phyloP scores from a whole-genome alignment of 225 moss, liverwort and hornwort genomes.

The Neckera pumila region DNA sequence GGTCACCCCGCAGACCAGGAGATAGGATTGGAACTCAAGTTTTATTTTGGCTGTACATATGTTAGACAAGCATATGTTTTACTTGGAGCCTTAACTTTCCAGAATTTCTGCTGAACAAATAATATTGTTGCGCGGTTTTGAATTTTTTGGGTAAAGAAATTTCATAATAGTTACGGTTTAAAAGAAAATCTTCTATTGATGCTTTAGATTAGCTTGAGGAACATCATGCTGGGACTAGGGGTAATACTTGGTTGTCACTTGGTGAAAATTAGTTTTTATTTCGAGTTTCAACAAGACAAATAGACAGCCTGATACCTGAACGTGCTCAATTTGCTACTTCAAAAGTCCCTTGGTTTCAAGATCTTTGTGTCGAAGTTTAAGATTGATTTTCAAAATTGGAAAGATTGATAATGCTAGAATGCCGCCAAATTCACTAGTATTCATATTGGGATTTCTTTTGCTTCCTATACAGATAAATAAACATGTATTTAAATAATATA shows the following conservation, averaged over 20 bases:
- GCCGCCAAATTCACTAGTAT: background rate
- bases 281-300: too few species aligned
- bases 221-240: background rate
- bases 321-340: background rate
- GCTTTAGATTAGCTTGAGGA: background rate
- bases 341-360: background rate
- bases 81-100: background rate
- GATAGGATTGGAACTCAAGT: background rate
- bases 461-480: background rate
- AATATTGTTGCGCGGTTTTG: background rate
- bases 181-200: background rate
- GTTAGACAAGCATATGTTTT: background rate
- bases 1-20: background rate
- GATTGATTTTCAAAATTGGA: background rate
- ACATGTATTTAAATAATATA: background rate
- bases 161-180: background rate
- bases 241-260: background rate
- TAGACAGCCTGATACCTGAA: background rate
- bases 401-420: background rate
- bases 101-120: background rate
- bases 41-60: background rate
- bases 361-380: background rate
- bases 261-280: background rate
- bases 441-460: background rate
- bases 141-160: background rate